Conservation (phyloP, 345 rosid species). For the Eucalyptus marginata region DNA sequence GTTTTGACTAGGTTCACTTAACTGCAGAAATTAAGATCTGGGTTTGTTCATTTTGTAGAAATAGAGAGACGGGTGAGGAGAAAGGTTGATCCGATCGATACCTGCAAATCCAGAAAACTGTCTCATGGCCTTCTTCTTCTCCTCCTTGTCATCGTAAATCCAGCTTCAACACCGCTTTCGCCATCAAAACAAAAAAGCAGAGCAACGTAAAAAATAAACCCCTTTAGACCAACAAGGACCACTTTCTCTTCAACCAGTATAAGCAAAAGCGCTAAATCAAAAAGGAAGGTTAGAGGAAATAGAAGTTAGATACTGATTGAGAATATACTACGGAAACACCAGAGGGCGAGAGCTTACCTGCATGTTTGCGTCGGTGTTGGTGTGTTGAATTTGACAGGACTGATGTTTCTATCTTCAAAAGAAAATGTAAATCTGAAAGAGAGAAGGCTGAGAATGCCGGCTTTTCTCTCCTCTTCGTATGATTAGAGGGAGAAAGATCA, state of each 20-base stretch:
- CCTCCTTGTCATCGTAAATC: conserved; percentile 15
- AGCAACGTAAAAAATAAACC: not conserved
- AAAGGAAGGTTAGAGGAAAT: not conserved
- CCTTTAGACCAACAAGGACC: not conserved
- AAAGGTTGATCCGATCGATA: not conserved
- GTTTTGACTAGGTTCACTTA: not conserved
- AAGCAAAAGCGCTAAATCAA: not conserved
- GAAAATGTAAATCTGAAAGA: not conserved
- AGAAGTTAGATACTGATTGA: not conserved
- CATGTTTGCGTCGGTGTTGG: not conserved
- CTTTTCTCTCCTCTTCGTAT: not conserved
- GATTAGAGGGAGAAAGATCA: not conserved
- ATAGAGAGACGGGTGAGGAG: not conserved
- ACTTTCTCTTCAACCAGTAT: not conserved
- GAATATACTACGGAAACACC: not conserved
- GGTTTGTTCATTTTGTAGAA: not conserved
- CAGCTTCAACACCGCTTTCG: conserved; percentile 50
- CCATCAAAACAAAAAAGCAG: not conserved
- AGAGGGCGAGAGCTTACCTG: not conserved
- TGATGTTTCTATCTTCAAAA: not conserved
- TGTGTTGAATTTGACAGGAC: not conserved
- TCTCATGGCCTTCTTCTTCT: conserved; percentile 46
- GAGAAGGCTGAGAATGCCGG: not conserved
- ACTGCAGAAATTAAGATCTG: not conserved
- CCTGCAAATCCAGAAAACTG: conserved; percentile 38